Evolutionary conservation across 352 stramenopile genomes (phyloP).

Genomic region (Phytopythium boreale): DNA sequence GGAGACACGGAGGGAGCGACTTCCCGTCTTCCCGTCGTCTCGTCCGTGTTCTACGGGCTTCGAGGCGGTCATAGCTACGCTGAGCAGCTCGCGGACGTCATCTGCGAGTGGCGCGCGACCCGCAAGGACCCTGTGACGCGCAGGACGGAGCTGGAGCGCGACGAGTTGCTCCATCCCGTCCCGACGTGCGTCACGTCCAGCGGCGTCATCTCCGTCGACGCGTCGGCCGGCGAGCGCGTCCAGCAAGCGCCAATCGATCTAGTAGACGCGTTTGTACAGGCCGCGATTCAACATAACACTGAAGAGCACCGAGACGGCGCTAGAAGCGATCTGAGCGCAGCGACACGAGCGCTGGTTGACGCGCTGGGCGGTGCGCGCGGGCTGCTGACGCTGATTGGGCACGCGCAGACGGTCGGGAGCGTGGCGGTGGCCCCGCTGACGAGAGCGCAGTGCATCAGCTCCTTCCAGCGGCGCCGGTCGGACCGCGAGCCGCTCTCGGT

Average conservation of each 20-base stretch:
- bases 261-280: slow-evolving; percentile 22
- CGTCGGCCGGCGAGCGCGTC: slow-evolving; percentile 25
- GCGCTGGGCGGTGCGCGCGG: slow-evolving; percentile 50
- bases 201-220: slow-evolving; percentile 5
- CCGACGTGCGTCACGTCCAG: neutral
- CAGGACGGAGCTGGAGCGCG: neutral
- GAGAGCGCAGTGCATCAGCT: slow-evolving; percentile 42
- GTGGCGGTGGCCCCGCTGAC: slow-evolving; percentile 50
- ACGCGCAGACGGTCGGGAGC: slow-evolving; percentile 60
- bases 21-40: too few relatives aligned
- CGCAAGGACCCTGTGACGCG: slow-evolving; percentile 28
- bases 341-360: slow-evolving; percentile 26
- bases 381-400: slow-evolving; percentile 60
- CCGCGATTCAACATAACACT: neutral
- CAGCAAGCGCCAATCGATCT: slow-evolving; percentile 16
- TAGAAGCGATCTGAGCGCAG: neutral
- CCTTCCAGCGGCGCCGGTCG: slow-evolving; percentile 46
- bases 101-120: slow-evolving; percentile 36
- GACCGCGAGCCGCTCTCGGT: slow-evolving; percentile 53
- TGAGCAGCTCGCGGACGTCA: slow-evolving; percentile 38
- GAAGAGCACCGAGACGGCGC: neutral
- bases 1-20: neutral
- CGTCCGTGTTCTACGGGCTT: slow-evolving; percentile 1
- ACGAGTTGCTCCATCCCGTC: neutral
- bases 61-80: slow-evolving; percentile 30